Percentiles rank a stretch among this genome's conserved stretches.
Evolutionary conservation across 2,329 filamentous ascomycete species (phyloP).

Genomic region (Clonostachys rosea): DNA sequence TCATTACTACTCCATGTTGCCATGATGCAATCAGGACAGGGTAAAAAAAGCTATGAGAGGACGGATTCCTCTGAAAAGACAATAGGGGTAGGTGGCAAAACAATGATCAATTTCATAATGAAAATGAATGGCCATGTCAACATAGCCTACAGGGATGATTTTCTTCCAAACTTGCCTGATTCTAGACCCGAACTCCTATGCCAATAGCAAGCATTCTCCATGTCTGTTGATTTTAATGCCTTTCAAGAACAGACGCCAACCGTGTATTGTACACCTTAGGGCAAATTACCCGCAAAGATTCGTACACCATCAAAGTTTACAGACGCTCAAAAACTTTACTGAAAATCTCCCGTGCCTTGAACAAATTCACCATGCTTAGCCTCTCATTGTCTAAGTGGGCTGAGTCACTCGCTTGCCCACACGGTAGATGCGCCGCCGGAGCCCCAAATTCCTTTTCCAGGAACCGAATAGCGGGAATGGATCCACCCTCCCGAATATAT

Average conservation of each 20-base stretch:
- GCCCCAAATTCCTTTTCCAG: slow-evolving; percentile 91
- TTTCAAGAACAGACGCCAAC: not conserved
- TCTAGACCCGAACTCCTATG: too few relatives aligned
- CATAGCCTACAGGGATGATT: too few relatives aligned
- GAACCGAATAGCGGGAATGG: slow-evolving; percentile 90
- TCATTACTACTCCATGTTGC: too few relatives aligned
- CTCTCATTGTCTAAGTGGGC: slow-evolving; percentile 95
- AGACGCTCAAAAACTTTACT: slow-evolving; percentile 75
- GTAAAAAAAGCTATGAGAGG: too few relatives aligned
- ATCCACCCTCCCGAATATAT: slow-evolving; percentile 93
- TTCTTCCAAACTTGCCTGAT: too few relatives aligned
- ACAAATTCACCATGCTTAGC: slow-evolving; percentile 79
- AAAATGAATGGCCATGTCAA: too few relatives aligned
- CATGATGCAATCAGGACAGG: too few relatives aligned
- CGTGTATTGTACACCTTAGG: not conserved
- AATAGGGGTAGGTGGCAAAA: too few relatives aligned
- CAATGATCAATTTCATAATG: too few relatives aligned
- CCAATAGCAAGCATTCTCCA: too few relatives aligned
- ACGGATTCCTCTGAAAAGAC: too few relatives aligned
- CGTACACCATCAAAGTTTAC: slow-evolving; percentile 13
- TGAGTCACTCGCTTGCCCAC: slow-evolving; percentile 88
- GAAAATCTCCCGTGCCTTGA: slow-evolving; percentile 91
- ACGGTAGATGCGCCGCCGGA: slow-evolving; percentile 87
- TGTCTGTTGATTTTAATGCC: too few relatives aligned
- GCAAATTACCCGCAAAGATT: not conserved